Evolutionary conservation across 129 eudicot species (phyloP).

Genomic region (Chrysanthemum makinoi): DNA sequence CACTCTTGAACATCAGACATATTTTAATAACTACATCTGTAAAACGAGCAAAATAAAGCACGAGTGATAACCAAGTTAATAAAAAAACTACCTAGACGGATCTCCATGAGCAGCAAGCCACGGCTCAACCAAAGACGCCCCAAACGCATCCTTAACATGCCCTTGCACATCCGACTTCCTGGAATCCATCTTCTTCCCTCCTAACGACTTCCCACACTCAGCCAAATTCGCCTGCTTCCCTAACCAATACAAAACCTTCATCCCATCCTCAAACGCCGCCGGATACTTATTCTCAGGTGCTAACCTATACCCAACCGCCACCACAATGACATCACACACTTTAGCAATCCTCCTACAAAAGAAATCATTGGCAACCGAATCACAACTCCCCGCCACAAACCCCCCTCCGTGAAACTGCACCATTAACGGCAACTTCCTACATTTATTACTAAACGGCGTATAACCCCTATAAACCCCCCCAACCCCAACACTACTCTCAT

Average conservation of each 20-base stretch:
- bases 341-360: slow-evolving; percentile 85
- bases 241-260: slow-evolving; percentile 39
- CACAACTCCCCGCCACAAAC: slow-evolving; percentile 86
- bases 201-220: slow-evolving; percentile 43
- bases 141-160: slow-evolving; percentile 84
- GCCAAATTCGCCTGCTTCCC: slow-evolving; percentile 41
- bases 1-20: slow-evolving; percentile 7
- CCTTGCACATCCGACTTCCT: slow-evolving; percentile 64
- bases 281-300: slow-evolving; percentile 82
- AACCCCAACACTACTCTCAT: slow-evolving; percentile 19
- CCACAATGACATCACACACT: slow-evolving; percentile 83
- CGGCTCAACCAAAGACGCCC: slow-evolving; percentile 96
- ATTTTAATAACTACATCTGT: slow-evolving; percentile 1
- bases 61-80: background rate
- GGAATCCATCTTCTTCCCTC: slow-evolving; percentile 49
- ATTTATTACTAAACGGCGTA: slow-evolving; percentile 43
- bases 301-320: slow-evolving; percentile 89
- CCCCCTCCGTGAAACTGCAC: slow-evolving; percentile 97
- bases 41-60: background rate
- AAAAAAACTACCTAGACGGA: slow-evolving; percentile 68
- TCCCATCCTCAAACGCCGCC: slow-evolving; percentile 40
- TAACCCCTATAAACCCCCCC: slow-evolving; percentile 66
- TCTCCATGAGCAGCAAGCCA: slow-evolving; percentile 99
- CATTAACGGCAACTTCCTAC: slow-evolving; percentile 74
- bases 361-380: slow-evolving; percentile 78